Base-by-base conservation (phyloP, 306 rosid genomes). In the Dryas alaskensis region DNA sequence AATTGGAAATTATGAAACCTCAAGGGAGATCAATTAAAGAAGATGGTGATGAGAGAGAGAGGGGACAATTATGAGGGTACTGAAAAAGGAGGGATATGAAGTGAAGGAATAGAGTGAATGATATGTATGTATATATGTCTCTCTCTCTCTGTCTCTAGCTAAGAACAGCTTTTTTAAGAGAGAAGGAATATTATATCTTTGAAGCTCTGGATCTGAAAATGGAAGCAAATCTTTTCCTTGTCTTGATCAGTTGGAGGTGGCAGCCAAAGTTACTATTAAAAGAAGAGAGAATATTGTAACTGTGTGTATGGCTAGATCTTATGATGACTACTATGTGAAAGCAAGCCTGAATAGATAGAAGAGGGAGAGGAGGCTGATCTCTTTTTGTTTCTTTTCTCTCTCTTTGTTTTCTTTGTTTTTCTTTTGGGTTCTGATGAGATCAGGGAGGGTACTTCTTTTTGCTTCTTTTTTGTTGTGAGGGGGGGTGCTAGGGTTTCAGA, bases 151-250 rank as follows among this genome's bases (percentile, higher is more conserved):
- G 0, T 22, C 22, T 22, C 22, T 22, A 22, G 22, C 63, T n/a
- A n/a, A 27, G 16, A 12, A 3, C 67, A 39, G 51, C 67, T 53
- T 66, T 42, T 45, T n/a, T 39, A 65, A 65, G 27, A 2, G 16
- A 22, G 31, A 53, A 16, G 12, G 77, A 40, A 1, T 22, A 74
- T 78, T 65, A 68, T 53, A 82, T 80, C 81, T 85, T 82, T 76
- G 86, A 80, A 85, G 78, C 68, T 60, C 60, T 76, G 87, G 67
- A 82, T 82, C 80, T 81, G 86, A 66, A 74, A 74, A 81, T 53
- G 84, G 86, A 84, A 80, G 83, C 60, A 74, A 84, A 87, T 88
- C 86, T 83, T 88, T 78, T 81, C 42, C 77, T 80, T 84, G 89
- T 86, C 92, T 79, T 86, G 48, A 45, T 45, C 84, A 87, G 71